Conservation (phyloP, 1,139 yeast species). For the Suhomyces terraborum region DNA sequence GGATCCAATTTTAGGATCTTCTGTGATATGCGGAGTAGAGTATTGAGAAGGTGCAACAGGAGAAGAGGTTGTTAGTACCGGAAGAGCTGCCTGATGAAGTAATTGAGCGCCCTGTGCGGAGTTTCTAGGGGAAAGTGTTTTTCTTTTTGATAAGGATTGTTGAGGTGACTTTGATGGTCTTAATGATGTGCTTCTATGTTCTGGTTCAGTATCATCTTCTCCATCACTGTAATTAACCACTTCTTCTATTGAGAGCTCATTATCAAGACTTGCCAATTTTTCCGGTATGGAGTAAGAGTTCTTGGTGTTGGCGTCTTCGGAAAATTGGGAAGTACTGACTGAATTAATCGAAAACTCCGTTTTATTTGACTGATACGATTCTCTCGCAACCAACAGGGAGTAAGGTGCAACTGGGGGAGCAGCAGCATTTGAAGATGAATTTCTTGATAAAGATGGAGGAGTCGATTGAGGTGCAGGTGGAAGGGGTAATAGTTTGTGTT, state of each 20-base stretch:
- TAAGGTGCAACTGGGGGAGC: conserved; percentile 15
- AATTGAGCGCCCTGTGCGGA: conserved; percentile 9
- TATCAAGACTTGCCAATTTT: conserved; percentile 14
- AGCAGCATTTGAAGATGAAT: conserved; percentile 1
- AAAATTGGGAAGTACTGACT: conserved; percentile 18
- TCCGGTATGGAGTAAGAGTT: conserved; percentile 1
- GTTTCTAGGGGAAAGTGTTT: conserved; percentile 11
- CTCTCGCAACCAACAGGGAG: conserved; percentile 14
- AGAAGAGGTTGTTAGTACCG: neutral
- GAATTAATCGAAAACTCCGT: conserved; percentile 20
- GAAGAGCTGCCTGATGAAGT: conserved; percentile 8
- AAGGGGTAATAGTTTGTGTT: conserved; percentile 35
- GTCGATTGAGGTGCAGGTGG: conserved; percentile 25
- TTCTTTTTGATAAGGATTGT: conserved; percentile 3
- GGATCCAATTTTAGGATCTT: conserved; percentile 16
- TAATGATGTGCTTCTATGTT: conserved; percentile 11
- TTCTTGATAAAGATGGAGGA: conserved; percentile 6
- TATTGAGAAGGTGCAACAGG: conserved; percentile 7
- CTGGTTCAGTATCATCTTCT: conserved; percentile 21
- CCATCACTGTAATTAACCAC: conserved; percentile 43
- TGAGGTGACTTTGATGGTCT: conserved; percentile 12
- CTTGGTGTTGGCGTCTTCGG: conserved; percentile 15
- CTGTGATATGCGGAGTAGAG: conserved; percentile 12
- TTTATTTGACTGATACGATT: conserved; percentile 21
- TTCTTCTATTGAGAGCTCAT: conserved; percentile 45